phyloP scores from a whole-genome alignment of 768 basidiomycete genomes.

The Suillus lakei region DNA sequence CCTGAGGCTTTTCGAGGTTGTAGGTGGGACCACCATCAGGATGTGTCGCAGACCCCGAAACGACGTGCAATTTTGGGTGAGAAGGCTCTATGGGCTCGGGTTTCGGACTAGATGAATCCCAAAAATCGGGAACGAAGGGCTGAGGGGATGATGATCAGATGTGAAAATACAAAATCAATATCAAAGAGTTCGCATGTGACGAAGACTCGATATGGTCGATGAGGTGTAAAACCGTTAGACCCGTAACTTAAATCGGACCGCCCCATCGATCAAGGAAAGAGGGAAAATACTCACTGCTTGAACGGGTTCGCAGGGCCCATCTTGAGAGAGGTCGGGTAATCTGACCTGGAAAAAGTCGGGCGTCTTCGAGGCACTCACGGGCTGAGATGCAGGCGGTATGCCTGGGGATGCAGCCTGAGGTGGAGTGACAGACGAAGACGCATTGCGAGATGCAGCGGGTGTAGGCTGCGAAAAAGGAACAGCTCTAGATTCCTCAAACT shows the following conservation, averaged over 20 bases:
- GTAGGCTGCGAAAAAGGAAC: constrained; percentile 25
- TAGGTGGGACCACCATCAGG: constrained; percentile 52
- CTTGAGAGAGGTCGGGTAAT: constrained; percentile 59
- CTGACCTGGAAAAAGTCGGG: constrained; percentile 50
- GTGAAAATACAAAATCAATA: constrained; percentile 14
- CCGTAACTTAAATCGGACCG: background rate
- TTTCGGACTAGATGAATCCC: constrained; percentile 52
- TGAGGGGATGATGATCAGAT: constrained; percentile 29
- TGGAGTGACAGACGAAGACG: constrained; percentile 30
- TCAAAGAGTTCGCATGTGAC: constrained; percentile 12
- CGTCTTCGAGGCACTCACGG: constrained; percentile 18
- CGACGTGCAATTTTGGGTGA: constrained; percentile 54
- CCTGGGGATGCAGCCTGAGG: constrained; percentile 44
- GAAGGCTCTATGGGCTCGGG: constrained; percentile 26
- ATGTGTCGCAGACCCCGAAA: constrained; percentile 52
- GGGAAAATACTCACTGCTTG: constrained; percentile 56
- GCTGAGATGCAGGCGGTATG: constrained; percentile 43
- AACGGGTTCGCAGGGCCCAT: constrained; percentile 46
- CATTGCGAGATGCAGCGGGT: constrained; percentile 28
- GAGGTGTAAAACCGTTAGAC: background rate
- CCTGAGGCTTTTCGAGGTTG: constrained; percentile 37
- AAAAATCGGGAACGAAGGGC: constrained; percentile 67
- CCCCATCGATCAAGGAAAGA: constrained; percentile 10
- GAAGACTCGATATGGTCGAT: constrained; percentile 13
- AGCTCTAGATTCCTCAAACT: constrained; percentile 46